Conservation (phyloP, 2,329 filamentous ascomycete species). For the Salinomyces thailandicus region DNA sequence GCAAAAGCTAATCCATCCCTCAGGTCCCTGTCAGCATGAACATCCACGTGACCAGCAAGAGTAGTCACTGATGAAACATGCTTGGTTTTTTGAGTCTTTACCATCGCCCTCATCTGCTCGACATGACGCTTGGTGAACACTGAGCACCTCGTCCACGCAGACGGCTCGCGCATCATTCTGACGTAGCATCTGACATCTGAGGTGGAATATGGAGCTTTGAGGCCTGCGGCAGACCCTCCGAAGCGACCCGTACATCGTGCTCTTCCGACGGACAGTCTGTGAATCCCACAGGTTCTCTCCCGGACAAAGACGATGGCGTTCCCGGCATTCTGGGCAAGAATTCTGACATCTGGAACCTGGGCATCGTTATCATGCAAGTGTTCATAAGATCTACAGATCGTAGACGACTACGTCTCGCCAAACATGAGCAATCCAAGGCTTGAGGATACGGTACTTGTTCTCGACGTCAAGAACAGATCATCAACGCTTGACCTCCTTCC, state of each 20-base stretch:
- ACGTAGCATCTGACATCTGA: slow-evolving; percentile 88
- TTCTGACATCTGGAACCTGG: no score
- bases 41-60: slow-evolving; percentile 45
- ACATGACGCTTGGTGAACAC: slow-evolving; percentile 62
- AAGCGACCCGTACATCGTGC: slow-evolving; percentile 60
- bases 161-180: slow-evolving; percentile 68
- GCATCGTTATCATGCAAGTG: no score
- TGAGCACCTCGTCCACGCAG: slow-evolving; percentile 59
- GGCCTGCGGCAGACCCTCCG: slow-evolving; percentile 65
- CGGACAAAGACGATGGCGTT: no score
- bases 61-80: slow-evolving; percentile 70
- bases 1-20: neutral
- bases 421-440: no score
- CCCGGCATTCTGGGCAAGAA: no score
- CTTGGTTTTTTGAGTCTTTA: slow-evolving; percentile 76
- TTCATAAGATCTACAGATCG: no score
- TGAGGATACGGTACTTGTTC: no score
- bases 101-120: slow-evolving; percentile 58
- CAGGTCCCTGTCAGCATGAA: slow-evolving; percentile 63
- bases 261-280: slow-evolving; percentile 74
- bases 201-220: slow-evolving; percentile 67
- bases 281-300: no score
- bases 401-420: no score
- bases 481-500: no score
- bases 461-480: no score